Base-by-base conservation (phyloP, 176 grass and related monocot species). In the Bothriochloa decipiens region DNA sequence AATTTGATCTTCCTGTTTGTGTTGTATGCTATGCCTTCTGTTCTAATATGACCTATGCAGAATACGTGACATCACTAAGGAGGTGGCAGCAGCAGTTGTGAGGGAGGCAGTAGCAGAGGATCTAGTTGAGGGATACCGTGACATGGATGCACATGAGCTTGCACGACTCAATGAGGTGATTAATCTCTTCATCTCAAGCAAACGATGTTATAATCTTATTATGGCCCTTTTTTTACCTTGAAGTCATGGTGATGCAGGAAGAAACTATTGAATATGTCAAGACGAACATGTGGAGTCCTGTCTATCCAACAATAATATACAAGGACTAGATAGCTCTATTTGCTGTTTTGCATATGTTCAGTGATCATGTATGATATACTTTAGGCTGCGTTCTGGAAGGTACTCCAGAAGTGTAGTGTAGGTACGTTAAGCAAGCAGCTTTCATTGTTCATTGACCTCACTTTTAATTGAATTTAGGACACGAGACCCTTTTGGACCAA, bases 31-130 rank as follows among this genome's bases (percentile, higher is more conserved):
- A 37, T 85, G 33, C 22, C 64, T 77, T 70, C 52, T 87, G 23
- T 70, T 76, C 52, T 87, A 32, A 82, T 61, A 63, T 70, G 43
- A 22, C 27, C 68, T 74, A 42, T 86, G 72, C 85, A 99, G 96
- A 83, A 99, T 99, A 83, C 90, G 93, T 76, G 89, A 99, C 77
- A 99, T 99, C 78, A 99, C 93, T 13, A 94, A 94, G 84, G 96
- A 96, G 82, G 96, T 96, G 45, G 93, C 96, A 43, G 91, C 96
- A 74, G 93, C 96, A 83, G 91, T 96, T 60, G 87, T 94, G 73
- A 96, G 74, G 77, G 96, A 99, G 86, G 96, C 96, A 62, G 86
- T 99, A 87, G 90, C 79, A 82, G 93, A 99, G 84, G 93, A 99
- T 89, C 81, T 96, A 79, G 91, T 91, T 35, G 96, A 99, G 82